Evolutionary conservation across 2,329 filamentous ascomycete species (phyloP), one percentile per base, ranked within the genome.

Genomic region (Hirsutella thompsonii): DNA sequence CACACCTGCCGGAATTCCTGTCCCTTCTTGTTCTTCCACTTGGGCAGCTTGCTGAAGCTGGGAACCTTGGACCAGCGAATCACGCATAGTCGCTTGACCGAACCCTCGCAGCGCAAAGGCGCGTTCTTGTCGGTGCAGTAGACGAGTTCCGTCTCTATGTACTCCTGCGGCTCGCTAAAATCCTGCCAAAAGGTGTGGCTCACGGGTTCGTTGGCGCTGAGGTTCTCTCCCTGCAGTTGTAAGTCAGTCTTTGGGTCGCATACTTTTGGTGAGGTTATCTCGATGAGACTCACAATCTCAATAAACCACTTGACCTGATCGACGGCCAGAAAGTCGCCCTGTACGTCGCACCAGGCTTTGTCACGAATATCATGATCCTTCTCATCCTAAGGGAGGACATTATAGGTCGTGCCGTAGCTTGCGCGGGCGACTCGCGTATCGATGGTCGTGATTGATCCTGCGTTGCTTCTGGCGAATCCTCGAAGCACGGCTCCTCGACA

Each of bases 401-500:
- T 0, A 8, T 37, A 37, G 0, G 0, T 1, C 0, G 48, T 8
- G 0, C 59, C 58, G 19, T 57, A 61, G 10, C 55, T 60, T 5
- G 45, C 37, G 0, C 58, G 47, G 1, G 56, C 51, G 5, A 61
- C 21, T 4, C 58, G 50, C 1, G 47, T 35, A 5, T 41, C 41
- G 0, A 59, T 48, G 0, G 19, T 42, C 0, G 52, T 20, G 1
- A 37, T 36, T 0, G 38, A 2, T 0, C 37, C 44, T 0, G 47
- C 34, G 0, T 37, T 20, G 2, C 33, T 8, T 2, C 23, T 11
- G 1, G 43, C 40, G 1, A 59, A 40, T 0, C 55, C 57, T 0
- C 50, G 48, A 0, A 56, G 37, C 4, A 58, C 58, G 1, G 59
- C 60, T 2, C 60, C 58, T 0, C 58, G 54, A 18, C 55, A 58